Percentiles rank a stretch among this genome's conserved stretches.
These are phyloP conservation scores for Grosmannia serpens DNA, from an alignment of 2,329 filamentous ascomycete genomes.

Conservation along the genomic window DNA sequence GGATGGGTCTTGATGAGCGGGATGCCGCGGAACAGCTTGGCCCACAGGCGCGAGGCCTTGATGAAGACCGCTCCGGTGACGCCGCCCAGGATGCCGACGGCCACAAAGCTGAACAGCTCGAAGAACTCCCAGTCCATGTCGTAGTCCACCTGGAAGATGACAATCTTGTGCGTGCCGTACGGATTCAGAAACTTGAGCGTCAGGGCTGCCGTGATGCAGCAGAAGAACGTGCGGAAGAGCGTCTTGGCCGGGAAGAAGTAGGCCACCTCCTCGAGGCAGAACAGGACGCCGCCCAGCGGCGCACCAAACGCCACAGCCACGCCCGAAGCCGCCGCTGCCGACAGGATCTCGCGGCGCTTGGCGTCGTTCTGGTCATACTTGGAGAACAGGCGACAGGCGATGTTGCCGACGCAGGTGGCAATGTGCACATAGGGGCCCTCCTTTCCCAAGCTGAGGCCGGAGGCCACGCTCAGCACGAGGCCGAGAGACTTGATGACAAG, in stretches of 20 bases:
- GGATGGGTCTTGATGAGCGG: conserved; percentile 70
- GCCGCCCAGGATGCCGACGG: conserved; percentile 80
- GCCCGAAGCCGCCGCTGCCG: conserved; percentile 80
- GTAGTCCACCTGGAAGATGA: conserved; percentile 91
- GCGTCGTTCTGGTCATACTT: conserved; percentile 94
- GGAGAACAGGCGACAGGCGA: conserved; percentile 80
- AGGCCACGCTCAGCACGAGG: conserved; percentile 79
- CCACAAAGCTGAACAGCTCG: conserved; percentile 72
- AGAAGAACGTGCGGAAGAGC: conserved; percentile 94
- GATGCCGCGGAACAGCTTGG: conserved; percentile 74
- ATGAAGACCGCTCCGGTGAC: conserved; percentile 85
- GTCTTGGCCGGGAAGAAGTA: conserved; percentile 98
- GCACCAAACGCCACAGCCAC: conserved; percentile 92
- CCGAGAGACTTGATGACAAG: conserved; percentile 75
- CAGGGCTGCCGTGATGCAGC: conserved; percentile 84
- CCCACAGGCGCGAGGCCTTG: conserved; percentile 88
- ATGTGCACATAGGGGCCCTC: conserved; percentile 97
- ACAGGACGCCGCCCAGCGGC: conserved; percentile 75
- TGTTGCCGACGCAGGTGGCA: conserved; percentile 88
- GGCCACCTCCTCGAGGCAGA: conserved; percentile 87
- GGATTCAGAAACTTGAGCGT: conserved; percentile 93
- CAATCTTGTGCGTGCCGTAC: conserved; percentile 92
- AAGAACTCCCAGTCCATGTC: conserved; percentile 87
- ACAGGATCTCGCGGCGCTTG: conserved; percentile 88
- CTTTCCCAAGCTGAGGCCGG: conserved; percentile 87